Conservation (phyloP, 352 stramenopile genomes). For the Phytophthora sansomeana region DNA sequence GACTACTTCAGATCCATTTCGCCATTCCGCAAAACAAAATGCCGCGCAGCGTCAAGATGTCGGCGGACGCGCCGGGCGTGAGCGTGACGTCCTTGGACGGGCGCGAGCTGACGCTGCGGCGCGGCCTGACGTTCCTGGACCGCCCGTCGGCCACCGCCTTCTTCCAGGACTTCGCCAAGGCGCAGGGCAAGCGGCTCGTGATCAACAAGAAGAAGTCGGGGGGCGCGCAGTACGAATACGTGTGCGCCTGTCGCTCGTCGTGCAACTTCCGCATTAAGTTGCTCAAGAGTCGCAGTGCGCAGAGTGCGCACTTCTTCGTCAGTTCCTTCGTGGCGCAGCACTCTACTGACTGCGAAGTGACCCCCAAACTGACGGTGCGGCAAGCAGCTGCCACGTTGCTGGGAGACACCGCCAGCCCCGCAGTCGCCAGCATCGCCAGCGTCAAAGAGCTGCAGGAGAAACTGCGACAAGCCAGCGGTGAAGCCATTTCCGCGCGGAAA, state of each 20-base stretch:
- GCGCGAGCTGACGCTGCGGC: slow-evolving; percentile 36
- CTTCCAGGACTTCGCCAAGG: slow-evolving; percentile 53
- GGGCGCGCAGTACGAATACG: slow-evolving; percentile 48
- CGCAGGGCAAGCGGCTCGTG: slow-evolving; percentile 45
- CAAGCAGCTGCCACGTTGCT: slow-evolving; percentile 39
- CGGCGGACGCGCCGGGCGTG: slow-evolving; percentile 40
- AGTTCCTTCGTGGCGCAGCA: slow-evolving; percentile 41
- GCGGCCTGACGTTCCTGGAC: slow-evolving; percentile 38
- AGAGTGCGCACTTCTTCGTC: slow-evolving; percentile 49
- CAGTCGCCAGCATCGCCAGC: slow-evolving; percentile 24
- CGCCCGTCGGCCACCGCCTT: slow-evolving; percentile 40
- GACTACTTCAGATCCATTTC: neutral
- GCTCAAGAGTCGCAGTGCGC: slow-evolving; percentile 47
- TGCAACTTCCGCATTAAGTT: slow-evolving; percentile 48
- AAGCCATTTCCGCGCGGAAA: slow-evolving; percentile 42
- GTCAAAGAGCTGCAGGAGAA: slow-evolving; percentile 42
- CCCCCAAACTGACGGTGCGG: slow-evolving; percentile 44
- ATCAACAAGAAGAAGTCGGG: slow-evolving; percentile 52
- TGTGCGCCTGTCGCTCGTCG: slow-evolving; percentile 34
- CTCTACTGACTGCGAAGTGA: slow-evolving; percentile 25
- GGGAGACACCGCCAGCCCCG: slow-evolving; percentile 7
- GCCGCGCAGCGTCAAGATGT: slow-evolving; percentile 44
- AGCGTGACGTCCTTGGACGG: slow-evolving; percentile 29
- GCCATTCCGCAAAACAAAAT: too few species aligned
- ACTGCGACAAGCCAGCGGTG: slow-evolving; percentile 34